Evolutionary conservation across 495 filamentous ascomycete species (phyloP).

Genomic region (Bacidia gigantensis): DNA sequence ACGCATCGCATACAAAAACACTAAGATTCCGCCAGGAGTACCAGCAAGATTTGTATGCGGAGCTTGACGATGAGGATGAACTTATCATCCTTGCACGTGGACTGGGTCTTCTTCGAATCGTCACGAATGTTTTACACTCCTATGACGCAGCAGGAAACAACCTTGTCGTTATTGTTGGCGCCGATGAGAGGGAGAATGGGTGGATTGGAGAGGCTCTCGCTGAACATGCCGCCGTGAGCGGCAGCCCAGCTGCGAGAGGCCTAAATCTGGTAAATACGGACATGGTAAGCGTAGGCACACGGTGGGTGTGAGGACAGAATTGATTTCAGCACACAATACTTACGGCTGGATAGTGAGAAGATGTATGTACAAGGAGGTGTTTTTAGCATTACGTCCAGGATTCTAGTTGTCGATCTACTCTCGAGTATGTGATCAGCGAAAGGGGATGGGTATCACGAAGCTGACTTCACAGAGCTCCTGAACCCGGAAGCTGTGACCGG

Average conservation of each 20-base stretch:
- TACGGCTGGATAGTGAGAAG: conserved; percentile 44
- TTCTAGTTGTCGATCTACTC: conserved; percentile 82
- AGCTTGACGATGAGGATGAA: conserved; percentile 55
- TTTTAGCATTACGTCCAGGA: conserved; percentile 91
- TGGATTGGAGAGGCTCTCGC: conserved; percentile 90
- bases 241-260: conserved; percentile 61
- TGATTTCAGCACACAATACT: neutral
- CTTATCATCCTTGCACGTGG: conserved; percentile 83
- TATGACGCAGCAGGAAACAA: conserved; percentile 95
- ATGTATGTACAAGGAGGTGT: conserved; percentile 82
- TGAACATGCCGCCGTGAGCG: conserved; percentile 81
- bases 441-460: neutral
- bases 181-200: conserved; percentile 83
- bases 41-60: conserved; percentile 21
- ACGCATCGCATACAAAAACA: neutral
- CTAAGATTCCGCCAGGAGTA: conserved; percentile 21
- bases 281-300: conserved; percentile 65
- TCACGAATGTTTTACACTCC: conserved; percentile 88
- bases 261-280: conserved; percentile 91
- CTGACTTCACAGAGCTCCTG: conserved; percentile 41
- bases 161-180: conserved; percentile 76
- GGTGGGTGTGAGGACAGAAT: conserved; percentile 23
- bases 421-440: conserved; percentile 36
- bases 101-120: conserved; percentile 74
- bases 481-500: conserved; percentile 79